Evolutionary conservation across 352 stramenopile species (phyloP).

Genomic region (Peronosclerospora sorghi): DNA sequence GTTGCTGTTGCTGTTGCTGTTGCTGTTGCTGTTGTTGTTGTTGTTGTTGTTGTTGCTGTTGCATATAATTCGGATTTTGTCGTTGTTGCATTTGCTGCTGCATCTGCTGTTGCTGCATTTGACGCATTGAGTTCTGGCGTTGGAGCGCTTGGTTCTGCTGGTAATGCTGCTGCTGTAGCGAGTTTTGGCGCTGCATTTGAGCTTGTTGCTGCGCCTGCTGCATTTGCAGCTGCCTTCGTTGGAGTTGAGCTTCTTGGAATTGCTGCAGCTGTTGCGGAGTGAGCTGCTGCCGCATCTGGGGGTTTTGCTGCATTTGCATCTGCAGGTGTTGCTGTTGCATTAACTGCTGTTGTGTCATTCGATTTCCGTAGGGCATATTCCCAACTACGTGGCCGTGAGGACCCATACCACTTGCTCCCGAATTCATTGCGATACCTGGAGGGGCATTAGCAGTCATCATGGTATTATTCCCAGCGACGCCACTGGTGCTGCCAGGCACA

Average conservation of each 20-base stretch:
- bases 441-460: slow-evolving; percentile 39
- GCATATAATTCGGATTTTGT: slow-evolving; percentile 52
- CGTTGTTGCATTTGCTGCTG: slow-evolving; percentile 47
- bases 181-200: slow-evolving; percentile 50
- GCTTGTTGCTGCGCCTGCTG: slow-evolving; percentile 46
- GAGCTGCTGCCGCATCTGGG: slow-evolving; percentile 70
- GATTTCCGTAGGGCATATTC: slow-evolving; percentile 62
- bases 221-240: slow-evolving; percentile 61
- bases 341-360: slow-evolving; percentile 75
- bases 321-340: slow-evolving; percentile 68
- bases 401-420: slow-evolving; percentile 37
- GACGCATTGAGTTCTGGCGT: slow-evolving; percentile 43
- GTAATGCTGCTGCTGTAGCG: slow-evolving; percentile 45
- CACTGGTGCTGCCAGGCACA: slow-evolving; percentile 18
- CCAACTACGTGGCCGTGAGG: slow-evolving; percentile 49
- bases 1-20: slow-evolving; percentile 45
- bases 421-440: slow-evolving; percentile 42
- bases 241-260: slow-evolving; percentile 58
- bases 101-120: slow-evolving; percentile 51
- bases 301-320: slow-evolving; percentile 76
- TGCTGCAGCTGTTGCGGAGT: slow-evolving; percentile 75
- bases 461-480: slow-evolving; percentile 16
- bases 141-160: slow-evolving; percentile 38
- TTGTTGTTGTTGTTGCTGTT: slow-evolving; percentile 43
- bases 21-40: slow-evolving; percentile 44